A percentile compares a stretch with the other conserved stretches of the same genome.
Conservation (phyloP, 441 rosid genomes). For the Erodium moschatum region DNA sequence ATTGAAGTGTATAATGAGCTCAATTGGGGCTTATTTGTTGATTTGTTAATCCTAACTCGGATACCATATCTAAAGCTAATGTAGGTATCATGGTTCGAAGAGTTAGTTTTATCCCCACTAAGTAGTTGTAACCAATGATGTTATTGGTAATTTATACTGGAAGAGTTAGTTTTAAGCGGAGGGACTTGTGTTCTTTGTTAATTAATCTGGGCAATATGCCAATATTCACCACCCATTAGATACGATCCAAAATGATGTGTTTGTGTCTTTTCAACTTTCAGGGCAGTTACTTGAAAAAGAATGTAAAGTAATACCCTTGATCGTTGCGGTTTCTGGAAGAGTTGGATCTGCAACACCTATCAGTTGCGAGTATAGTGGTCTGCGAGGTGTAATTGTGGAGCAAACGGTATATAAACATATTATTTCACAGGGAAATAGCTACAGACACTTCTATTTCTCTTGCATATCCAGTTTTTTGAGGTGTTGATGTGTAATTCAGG, state of each 20-base stretch:
- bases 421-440: not conserved
- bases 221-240: not conserved
- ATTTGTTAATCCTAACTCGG: not conserved
- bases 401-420: conserved; percentile 49
- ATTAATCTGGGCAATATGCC: not conserved
- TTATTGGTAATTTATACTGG: too few relatives aligned
- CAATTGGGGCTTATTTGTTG: not conserved
- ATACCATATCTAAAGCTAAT: not conserved
- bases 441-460: not conserved
- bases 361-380: conserved; percentile 60
- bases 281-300: conserved; percentile 71
- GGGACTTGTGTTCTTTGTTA: not conserved
- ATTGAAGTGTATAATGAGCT: not conserved
- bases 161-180: too few relatives aligned
- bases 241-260: conserved; percentile 12
- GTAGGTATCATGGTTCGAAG: too few relatives aligned
- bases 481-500: conserved; percentile 36
- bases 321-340: conserved; percentile 78
- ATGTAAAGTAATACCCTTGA: conserved; percentile 60
- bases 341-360: conserved; percentile 86
- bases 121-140: too few relatives aligned
- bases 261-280: conserved; percentile 30
- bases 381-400: conserved; percentile 86
- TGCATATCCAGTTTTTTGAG: conserved; percentile 10
- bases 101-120: too few relatives aligned